Evolutionary conservation across 2,329 filamentous ascomycete species (phyloP), one percentile per base, ranked within the genome.

Genomic region (Fusarium praegraminearum): DNA sequence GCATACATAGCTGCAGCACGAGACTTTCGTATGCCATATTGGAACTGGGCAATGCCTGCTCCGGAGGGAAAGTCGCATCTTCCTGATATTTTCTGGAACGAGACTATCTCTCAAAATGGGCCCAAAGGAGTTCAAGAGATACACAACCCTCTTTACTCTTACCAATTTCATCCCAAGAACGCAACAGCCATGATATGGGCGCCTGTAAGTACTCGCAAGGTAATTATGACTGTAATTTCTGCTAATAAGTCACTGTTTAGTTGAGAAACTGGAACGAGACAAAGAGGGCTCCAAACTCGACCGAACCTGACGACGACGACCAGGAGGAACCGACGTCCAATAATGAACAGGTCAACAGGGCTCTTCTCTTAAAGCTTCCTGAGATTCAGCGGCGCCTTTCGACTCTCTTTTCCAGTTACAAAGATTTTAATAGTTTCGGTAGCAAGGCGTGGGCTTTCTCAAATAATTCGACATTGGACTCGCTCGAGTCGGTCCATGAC

Each of bases 401-500:
- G 72, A 89, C 88, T 53, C 82, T 93, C 2, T 87, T 92, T 66
- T 88, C 89, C 11, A 88, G 86, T 61, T 93, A 92, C 75, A 82
- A 86, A 46, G 86, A 92, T 69, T 93, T 90, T 75, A 87, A 87
- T 18, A 82, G 86, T 18, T 92, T 93, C 75, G 89, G 90, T 72
- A 94, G 90, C 74, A 89, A 92, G 75, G 87, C 85, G 2, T 90
- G 86, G 85, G 83, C 84, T n/a, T 77, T 79, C 10, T 79, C 80
- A 16, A 81, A 83, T 49, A 79, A 84, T 38, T 80, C 78, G 7
- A 82, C 82, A 15, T 85, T 85, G 52, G 91, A 93, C 76, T 92
- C 90, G 13, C 78, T 91, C 35, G 89, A 91, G 76, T 85, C 86
- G 1, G 78, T 91, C 6, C 89, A 91, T 70, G 89, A 91, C 74